Evolutionary conservation across 306 rosid genomes (phyloP), one percentile per base, ranked within the genome.

Genomic region (Cyamopsis tetragonoloba): DNA sequence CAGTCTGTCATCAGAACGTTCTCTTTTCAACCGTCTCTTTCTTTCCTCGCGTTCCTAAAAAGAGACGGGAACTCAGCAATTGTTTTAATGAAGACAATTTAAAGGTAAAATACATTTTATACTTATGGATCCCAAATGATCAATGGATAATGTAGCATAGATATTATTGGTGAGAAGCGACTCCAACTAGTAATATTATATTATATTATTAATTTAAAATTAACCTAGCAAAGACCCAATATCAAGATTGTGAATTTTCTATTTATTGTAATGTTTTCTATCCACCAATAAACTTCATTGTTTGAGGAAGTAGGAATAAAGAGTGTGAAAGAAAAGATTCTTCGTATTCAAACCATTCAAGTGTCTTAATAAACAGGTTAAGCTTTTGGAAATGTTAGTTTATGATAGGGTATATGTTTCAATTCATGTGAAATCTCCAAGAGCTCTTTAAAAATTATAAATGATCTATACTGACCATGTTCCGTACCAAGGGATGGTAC

Each of bases 1-100:
- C 34, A 91, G 85, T 77, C 73, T 84, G 39, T 93, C 97, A 82
- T 88, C 88, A 7, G 91, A 39, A 13, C 89, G 91, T 15, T 88
- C 97, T 75, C 91, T 83, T 78, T 88, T 89, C 79, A 93, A 54
- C 64, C 87, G 81, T 78, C 22, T 84, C 39, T 88, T 89, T 71
- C 99, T 84, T 76, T 93, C 99, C 62, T 93, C 97, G 61, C 90
- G 93, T 77, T 93, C 97, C 99, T 93, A 82, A 63, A 18, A 68
- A 66, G 71, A 38, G 44, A 71, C 44, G 78, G 22, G 48, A 74
- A 39, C 17, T 74, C 68, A 50, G 62, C 73, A 69, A 74, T 43
- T 66, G 69, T 26, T 41, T 65, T 17, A 35, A 56, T 12, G 13
- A 46, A 50, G 35, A 39, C 22, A 57, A 32, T 53, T 55, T 34